Evolutionary conservation across 441 rosid genomes (phyloP).

Genomic region (Croton laevigatus): DNA sequence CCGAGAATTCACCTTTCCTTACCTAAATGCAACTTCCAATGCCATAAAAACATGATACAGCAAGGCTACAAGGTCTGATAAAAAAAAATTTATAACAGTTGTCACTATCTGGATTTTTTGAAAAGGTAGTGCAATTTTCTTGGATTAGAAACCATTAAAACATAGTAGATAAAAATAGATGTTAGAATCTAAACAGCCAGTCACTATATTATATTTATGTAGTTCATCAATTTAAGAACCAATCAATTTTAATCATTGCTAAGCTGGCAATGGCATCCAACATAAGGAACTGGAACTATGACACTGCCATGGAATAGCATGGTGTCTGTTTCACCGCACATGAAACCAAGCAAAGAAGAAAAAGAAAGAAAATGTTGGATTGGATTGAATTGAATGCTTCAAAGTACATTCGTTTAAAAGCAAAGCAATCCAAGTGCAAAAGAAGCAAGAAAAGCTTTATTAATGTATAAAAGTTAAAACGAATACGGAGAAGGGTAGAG

Average conservation of each 20-base stretch:
- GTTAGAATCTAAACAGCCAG: background rate
- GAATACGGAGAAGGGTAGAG: background rate
- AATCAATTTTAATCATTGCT: no score
- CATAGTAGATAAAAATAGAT: background rate
- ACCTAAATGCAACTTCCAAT: background rate
- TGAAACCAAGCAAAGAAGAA: background rate
- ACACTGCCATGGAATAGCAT: background rate
- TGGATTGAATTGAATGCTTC: background rate
- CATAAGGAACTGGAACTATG: background rate
- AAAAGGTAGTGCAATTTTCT: background rate
- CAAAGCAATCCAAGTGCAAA: background rate
- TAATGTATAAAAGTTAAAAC: background rate
- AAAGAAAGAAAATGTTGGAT: background rate
- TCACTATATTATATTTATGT: background rate
- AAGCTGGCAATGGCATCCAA: background rate
- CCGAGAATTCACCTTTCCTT: background rate
- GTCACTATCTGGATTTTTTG: background rate
- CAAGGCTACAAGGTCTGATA: background rate
- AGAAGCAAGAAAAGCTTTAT: background rate
- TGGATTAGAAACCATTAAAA: background rate
- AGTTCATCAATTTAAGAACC: background rate
- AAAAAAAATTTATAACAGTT: background rate
- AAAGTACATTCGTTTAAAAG: background rate
- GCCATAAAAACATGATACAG: background rate
- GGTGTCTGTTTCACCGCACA: background rate